These are phyloP conservation scores for Penicillium canescens DNA, from an alignment of 495 filamentous ascomycete genomes.

Conservation along the genomic window DNA sequence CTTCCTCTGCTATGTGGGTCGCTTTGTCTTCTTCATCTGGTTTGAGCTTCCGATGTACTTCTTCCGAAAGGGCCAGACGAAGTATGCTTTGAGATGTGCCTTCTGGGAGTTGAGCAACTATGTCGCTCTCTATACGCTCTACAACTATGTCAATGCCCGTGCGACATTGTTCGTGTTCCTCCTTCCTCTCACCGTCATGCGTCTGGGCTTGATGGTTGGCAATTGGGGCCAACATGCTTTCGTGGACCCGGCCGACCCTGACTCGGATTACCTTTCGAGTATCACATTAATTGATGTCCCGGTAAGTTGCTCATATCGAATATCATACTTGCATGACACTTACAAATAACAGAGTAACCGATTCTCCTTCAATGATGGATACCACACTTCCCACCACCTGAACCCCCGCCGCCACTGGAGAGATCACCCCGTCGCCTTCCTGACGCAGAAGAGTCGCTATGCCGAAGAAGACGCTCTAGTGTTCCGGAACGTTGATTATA, in stretches of 20 bases:
- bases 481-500: conserved; percentile 71
- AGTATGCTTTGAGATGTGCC: conserved; percentile 50
- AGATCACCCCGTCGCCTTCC: conserved; percentile 66
- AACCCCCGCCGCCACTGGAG: conserved; percentile 75
- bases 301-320: conserved; percentile 45
- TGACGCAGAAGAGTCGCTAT: conserved; percentile 63
- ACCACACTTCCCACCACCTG: conserved; percentile 75
- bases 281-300: conserved; percentile 73
- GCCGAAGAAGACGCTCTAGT: conserved; percentile 60
- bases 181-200: conserved; percentile 59
- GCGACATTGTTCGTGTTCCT: conserved; percentile 61
- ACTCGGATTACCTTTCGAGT: conserved; percentile 68
- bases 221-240: conserved; percentile 79
- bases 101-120: conserved; percentile 61
- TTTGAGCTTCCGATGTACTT: conserved; percentile 76
- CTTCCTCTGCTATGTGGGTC: conserved; percentile 67
- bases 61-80: conserved; percentile 50
- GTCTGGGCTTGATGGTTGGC: conserved; percentile 68
- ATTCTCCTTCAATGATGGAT: conserved; percentile 76
- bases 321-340: neutral
- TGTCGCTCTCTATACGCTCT: conserved; percentile 45
- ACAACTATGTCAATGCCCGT: conserved; percentile 44
- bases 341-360: conserved; percentile 58
- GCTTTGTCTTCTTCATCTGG: conserved; percentile 74
- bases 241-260: conserved; percentile 66